phyloP scores from a whole-genome alignment of 768 basidiomycete species.

The Crassisporium funariophilum region DNA sequence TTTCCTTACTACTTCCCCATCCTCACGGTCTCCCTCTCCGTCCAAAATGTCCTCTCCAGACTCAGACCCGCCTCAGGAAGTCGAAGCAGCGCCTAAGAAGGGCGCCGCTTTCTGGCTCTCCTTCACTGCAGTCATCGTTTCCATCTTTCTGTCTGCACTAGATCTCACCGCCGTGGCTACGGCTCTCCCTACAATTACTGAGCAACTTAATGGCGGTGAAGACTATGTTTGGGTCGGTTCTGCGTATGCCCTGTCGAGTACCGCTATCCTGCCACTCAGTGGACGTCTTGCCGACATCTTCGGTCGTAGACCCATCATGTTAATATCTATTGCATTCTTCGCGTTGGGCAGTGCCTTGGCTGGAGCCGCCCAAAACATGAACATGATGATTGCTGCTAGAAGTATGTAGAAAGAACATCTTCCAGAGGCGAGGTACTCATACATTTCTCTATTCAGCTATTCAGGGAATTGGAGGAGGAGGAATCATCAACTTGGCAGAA shows the following conservation, averaged over 20 bases:
- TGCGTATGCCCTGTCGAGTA: conserved; percentile 43
- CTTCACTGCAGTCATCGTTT: not conserved
- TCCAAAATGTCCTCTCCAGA: no score
- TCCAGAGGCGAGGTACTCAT: not conserved
- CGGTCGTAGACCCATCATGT: conserved; percentile 38
- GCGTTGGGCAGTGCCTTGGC: conserved; percentile 46
- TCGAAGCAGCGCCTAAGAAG: no score
- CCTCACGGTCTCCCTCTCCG: no score
- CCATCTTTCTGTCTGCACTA: not conserved
- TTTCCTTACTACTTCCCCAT: no score
- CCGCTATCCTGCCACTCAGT: conserved; percentile 41
- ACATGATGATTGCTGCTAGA: conserved; percentile 45
- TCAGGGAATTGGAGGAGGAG: conserved; percentile 43
- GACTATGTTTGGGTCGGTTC: conserved; percentile 46
- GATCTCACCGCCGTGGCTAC: conserved; percentile 17
- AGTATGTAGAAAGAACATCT: conserved; percentile 12
- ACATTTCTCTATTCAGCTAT: conserved; percentile 25
- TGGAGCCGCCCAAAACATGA: conserved; percentile 43
- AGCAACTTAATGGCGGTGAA: conserved; percentile 34
- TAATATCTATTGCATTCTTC: conserved; percentile 37
- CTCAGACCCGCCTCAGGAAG: no score
- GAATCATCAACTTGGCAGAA: conserved; percentile 33
- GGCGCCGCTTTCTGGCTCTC: not conserved
- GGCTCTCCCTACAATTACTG: conserved; percentile 27
- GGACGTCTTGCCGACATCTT: conserved; percentile 34